Evolutionary conservation across 2,329 filamentous ascomycete species (phyloP), one percentile per base, ranked within the genome.

Genomic region (Diaporthe eres): DNA sequence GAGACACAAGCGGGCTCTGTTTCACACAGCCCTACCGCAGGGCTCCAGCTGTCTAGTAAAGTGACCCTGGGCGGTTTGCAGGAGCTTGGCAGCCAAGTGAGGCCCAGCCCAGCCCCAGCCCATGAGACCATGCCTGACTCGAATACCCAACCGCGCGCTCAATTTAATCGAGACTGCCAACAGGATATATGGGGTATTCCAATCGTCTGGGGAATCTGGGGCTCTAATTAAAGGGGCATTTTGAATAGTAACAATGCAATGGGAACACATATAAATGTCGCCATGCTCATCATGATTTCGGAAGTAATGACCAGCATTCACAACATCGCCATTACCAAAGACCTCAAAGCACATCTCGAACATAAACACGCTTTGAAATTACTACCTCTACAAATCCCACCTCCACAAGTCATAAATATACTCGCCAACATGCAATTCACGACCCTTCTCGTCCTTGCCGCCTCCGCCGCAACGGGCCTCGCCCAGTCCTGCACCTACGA

Each of bases 1-100:
- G 60, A 61, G 39, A 67, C 61, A 49, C 61, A 37, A 37, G 61
- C 61, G 44, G 42, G 42, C 17, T 42, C 31, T n/a, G 61, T 67
- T 67, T 67, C 61, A 49, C 44, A 67, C 37, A 49, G 61, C 61
- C 61, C 44, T 67, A 49, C 61, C 44, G 44, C 61, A 67, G 42
- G 61, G 61, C 42, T 49, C 61, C 44, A 49, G 44, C 28, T 49
- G 42, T 67, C 42, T 49, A 22, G 17, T 3, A 42, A 49, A 25
- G 19, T 67, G 44, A 12, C 61, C 42, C 39, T 47, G 19, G 42
- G 15, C 34, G n/a, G 37, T 25, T 44, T 63, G n/a, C 60, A 63
- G 15, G 60, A 22, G 22, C 60, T 44, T 34, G 44, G 61, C 42
- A 31, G 61, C 61, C 61, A 65, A 49, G 42, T 34, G 44, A 47